Conservation (phyloP, 257 asterid species). For the Solanum ossicruentum region DNA sequence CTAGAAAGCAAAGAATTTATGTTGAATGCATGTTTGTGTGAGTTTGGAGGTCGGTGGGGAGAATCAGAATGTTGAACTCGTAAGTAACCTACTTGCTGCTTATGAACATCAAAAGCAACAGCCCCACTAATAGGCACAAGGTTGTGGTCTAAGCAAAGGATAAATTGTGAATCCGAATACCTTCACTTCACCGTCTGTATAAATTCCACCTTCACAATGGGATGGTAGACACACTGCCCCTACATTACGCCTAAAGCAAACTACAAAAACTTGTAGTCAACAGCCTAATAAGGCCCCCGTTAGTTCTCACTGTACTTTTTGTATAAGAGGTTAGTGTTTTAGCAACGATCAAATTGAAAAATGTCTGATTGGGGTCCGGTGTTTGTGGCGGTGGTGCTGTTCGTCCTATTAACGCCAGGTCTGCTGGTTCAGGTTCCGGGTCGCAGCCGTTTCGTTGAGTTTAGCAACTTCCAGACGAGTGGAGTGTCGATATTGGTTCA, state of each 20-base stretch:
- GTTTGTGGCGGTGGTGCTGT: conserved; percentile 74
- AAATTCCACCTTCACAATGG: not conserved
- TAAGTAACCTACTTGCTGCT: not conserved
- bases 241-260: not conserved
- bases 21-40: not conserved
- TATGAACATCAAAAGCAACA: not conserved
- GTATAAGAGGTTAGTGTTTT: not conserved
- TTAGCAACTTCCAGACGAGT: conserved; percentile 75
- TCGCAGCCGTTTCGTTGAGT: conserved; percentile 54
- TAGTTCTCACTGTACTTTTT: not conserved
- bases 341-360: not conserved
- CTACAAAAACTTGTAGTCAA: not conserved
- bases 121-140: not conserved
- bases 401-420: conserved; percentile 75
- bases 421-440: conserved; percentile 81
- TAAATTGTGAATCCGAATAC: conserved; percentile 1
- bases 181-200: conserved; percentile 1
- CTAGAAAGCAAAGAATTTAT: not conserved
- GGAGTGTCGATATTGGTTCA: conserved; percentile 73
- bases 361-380: conserved; percentile 98
- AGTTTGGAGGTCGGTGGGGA: not conserved
- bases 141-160: conserved; percentile 2
- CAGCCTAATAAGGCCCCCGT: not conserved
- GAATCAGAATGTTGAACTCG: conserved; percentile 3
- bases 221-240: not conserved